These are phyloP conservation scores for Rhizomucor miehei DNA, from an alignment of 371 early-diverging fungal species.

Conservation along the genomic window DNA sequence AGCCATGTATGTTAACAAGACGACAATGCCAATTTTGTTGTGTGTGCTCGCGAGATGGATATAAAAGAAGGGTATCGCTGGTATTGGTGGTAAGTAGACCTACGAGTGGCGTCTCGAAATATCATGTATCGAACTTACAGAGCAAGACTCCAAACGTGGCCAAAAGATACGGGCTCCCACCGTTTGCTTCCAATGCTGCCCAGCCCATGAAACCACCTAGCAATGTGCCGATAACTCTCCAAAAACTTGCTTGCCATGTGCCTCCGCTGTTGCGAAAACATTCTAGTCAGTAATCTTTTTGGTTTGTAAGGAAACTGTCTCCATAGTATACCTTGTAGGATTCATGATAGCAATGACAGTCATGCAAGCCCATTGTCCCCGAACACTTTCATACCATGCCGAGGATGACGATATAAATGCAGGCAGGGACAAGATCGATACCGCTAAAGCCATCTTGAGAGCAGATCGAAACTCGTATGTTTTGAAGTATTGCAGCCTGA, in stretches of 20 bases:
- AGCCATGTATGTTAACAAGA: slow-evolving; percentile 38
- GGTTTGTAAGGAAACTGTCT: background rate
- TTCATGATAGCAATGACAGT: slow-evolving; percentile 60
- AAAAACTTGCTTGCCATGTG: slow-evolving; percentile 48
- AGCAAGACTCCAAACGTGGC: slow-evolving; percentile 52
- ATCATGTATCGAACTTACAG: slow-evolving; percentile 27
- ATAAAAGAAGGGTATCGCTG: slow-evolving; percentile 46
- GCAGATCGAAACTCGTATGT: slow-evolving; percentile 57
- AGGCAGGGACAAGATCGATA: slow-evolving; percentile 41
- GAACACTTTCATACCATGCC: slow-evolving; percentile 35
- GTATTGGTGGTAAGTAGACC: background rate
- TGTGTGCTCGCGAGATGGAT: slow-evolving; percentile 43
- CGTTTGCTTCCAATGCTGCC: slow-evolving; percentile 46
- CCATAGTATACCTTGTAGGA: slow-evolving; percentile 44
- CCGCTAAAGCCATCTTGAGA: slow-evolving; percentile 56
- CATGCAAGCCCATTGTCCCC: slow-evolving; percentile 61
- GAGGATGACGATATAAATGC: slow-evolving; percentile 47
- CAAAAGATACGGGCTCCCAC: slow-evolving; percentile 49
- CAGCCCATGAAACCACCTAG: slow-evolving; percentile 50
- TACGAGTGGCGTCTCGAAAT: background rate
- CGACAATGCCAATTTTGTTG: slow-evolving; percentile 46
- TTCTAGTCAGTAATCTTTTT: background rate
- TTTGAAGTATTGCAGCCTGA: slow-evolving; percentile 33
- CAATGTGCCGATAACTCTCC: slow-evolving; percentile 57
- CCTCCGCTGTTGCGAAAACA: slow-evolving; percentile 36